Percentiles rank a stretch among this genome's conserved stretches.
phyloP scores from a whole-genome alignment of 2,329 filamentous ascomycete species.

The Fusarium sp. region DNA sequence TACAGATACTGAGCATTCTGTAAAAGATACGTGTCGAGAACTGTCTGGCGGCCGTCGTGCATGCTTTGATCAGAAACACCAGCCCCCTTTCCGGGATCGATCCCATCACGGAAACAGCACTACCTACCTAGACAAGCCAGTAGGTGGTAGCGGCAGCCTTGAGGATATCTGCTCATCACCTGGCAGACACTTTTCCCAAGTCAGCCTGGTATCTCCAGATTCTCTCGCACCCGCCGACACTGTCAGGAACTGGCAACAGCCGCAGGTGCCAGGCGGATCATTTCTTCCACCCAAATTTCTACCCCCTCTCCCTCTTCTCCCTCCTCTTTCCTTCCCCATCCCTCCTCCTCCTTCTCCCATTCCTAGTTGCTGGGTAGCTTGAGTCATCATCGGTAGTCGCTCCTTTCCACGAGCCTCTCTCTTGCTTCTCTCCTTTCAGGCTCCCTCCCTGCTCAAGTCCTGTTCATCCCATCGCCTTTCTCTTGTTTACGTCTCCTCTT shows the following conservation, averaged over 20 bases:
- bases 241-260: slow-evolving; percentile 5
- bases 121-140: neutral
- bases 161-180: neutral
- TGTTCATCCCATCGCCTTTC: no score
- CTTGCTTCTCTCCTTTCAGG: neutral
- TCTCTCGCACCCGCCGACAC: neutral
- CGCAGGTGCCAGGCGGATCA: no score
- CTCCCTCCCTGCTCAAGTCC: no score
- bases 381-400: neutral
- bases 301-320: neutral
- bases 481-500: no score
- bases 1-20: neutral
- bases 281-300: neutral
- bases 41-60: neutral
- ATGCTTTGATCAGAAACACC: neutral
- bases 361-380: neutral
- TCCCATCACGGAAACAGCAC: neutral
- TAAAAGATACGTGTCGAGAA: no score
- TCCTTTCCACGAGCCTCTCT: neutral
- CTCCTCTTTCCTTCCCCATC: neutral
- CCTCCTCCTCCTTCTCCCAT: neutral
- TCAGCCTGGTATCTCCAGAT: neutral
- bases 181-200: neutral
- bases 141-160: no score
- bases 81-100: neutral